Base-by-base conservation (phyloP, 2,329 filamentous ascomycete species). In the Myriosclerotinia curreyana region DNA sequence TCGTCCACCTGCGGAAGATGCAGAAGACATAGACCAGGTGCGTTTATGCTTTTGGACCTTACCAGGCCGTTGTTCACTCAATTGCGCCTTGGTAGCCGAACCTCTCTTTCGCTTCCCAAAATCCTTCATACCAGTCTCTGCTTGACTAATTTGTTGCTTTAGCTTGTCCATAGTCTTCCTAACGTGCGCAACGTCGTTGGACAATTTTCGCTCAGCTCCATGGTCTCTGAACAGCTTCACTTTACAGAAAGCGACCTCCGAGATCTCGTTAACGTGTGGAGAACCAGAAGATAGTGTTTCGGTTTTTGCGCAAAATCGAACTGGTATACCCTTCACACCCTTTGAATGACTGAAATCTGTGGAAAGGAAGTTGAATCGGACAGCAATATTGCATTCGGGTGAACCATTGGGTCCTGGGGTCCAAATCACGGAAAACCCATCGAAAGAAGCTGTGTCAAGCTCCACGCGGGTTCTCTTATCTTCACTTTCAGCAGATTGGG, bases 301-400 rank as follows among this genome's bases (percentile, higher is more conserved):
- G 0, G 95, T 98, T 77, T 98, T 98, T 17, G 93, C 87, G 76
- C 94, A 98, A 0, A 98, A 83, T 63, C 95, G 83, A 5, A 99
- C 93, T 0, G 95, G 94, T 69, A 98, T 97, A 44, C 95, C 95
- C 77, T 98, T 99, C 56, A 99, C 95, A 53, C 95, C 95, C 74
- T 99, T 99, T 12, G 95, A 98, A 74, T 98, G 95, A 76, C 94
- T 98, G 75, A 98, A 99, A 75, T 99, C 95, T 11, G 95, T 99
- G 0, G 95, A 99, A 0, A 99, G 81, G 74, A 99, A 99, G 78
- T 99, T 99, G 82, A 98, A 99, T 53, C 95, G 90, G 15, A 98
- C 91, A 11, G 92, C 90, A 64, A 99, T 86, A 56, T 87, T 90
- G 75, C 92, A 95, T 71, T 97, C 92, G 4, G 89, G 80, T 0